Conservation (phyloP, 2,329 filamentous ascomycete species). For the Alternaria consortialis region DNA sequence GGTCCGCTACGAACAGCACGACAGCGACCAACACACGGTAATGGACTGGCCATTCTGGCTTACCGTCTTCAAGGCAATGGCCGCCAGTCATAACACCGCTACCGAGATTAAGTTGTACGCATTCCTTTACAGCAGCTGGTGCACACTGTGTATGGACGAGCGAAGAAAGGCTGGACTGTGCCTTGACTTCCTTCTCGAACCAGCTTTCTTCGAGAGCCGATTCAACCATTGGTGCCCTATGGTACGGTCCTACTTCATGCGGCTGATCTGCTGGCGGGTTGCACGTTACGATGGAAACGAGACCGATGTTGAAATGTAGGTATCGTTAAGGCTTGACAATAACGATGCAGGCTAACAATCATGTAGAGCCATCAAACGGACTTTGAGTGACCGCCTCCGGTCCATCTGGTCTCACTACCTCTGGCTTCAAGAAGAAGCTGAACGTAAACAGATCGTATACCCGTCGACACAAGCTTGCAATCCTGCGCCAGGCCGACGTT, state of each 20-base stretch:
- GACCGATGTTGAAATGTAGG: conserved; percentile 73
- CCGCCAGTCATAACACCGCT: conserved; percentile 85
- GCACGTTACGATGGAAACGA: conserved; percentile 76
- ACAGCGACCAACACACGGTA: conserved; percentile 55
- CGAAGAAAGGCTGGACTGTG: conserved; percentile 75
- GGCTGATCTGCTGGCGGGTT: conserved; percentile 87
- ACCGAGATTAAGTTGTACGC: conserved; percentile 86
- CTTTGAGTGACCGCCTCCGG: conserved; percentile 73
- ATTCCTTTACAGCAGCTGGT: conserved; percentile 83
- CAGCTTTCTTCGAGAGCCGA: conserved; percentile 77
- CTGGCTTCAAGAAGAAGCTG: conserved; percentile 74
- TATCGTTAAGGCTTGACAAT: conserved; percentile 24
- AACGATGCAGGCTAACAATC: conserved; percentile 23
- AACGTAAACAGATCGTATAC: conserved; percentile 62
- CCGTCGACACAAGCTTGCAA: conserved; percentile 84
- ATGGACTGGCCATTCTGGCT: conserved; percentile 89
- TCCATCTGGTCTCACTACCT: conserved; percentile 82
- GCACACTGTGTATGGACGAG: conserved; percentile 71
- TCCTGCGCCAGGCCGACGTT: conserved; percentile 83
- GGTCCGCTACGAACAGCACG: conserved; percentile 65
- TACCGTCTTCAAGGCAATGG: conserved; percentile 78
- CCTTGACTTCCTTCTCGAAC: conserved; percentile 76
- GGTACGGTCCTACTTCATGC: conserved; percentile 93
- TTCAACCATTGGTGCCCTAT: conserved; percentile 97
- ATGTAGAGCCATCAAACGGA: conserved; percentile 72